Percentiles rank a stretch among this genome's conserved stretches.
phyloP scores from a whole-genome alignment of 768 basidiomycete genomes.

The Hygrophoropsis aurantiaca region DNA sequence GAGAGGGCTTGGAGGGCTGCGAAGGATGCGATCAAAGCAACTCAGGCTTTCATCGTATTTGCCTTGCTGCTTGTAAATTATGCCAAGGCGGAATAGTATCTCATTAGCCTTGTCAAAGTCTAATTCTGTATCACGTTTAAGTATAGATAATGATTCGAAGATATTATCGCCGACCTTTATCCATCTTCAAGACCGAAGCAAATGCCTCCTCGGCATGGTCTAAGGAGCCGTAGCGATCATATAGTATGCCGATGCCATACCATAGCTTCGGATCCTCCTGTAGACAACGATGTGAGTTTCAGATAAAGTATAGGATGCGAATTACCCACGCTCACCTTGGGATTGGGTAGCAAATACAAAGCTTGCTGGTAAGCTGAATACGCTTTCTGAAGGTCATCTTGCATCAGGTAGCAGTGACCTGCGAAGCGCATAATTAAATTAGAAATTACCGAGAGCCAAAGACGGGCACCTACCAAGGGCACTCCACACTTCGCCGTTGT shows the following conservation, averaged over 20 bases:
- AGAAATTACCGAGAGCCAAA: constrained; percentile 10
- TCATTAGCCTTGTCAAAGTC: constrained; percentile 99
- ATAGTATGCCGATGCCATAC: constrained; percentile 99
- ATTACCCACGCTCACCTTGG: constrained; percentile 60
- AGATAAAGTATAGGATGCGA: constrained; percentile 1
- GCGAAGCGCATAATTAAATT: constrained; percentile 14
- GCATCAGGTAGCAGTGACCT: constrained; percentile 99
- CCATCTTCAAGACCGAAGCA: constrained; percentile 93
- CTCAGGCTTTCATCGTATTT: constrained; percentile 86
- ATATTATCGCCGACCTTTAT: constrained; percentile 66
- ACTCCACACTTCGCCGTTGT: constrained; percentile 99
- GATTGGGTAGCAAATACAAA: constrained; percentile 91
- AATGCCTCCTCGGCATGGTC: constrained; percentile 99
- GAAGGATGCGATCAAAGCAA: constrained; percentile 96
- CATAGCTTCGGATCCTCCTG: constrained; percentile 96
- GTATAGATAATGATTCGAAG: constrained; percentile 13
- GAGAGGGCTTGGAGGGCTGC: constrained; percentile 92
- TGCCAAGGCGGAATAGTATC: constrained; percentile 95
- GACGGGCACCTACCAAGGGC: constrained; percentile 67
- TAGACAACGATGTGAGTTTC: constrained; percentile 7
- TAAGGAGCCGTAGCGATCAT: constrained; percentile 96
- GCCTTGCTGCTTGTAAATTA: constrained; percentile 98
- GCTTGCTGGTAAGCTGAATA: constrained; percentile 99
- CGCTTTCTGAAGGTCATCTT: constrained; percentile 97
- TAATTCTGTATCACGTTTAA: constrained; percentile 35